Conservation (phyloP, 176 grass and related monocot genomes). For the Pontederia crassipes region DNA sequence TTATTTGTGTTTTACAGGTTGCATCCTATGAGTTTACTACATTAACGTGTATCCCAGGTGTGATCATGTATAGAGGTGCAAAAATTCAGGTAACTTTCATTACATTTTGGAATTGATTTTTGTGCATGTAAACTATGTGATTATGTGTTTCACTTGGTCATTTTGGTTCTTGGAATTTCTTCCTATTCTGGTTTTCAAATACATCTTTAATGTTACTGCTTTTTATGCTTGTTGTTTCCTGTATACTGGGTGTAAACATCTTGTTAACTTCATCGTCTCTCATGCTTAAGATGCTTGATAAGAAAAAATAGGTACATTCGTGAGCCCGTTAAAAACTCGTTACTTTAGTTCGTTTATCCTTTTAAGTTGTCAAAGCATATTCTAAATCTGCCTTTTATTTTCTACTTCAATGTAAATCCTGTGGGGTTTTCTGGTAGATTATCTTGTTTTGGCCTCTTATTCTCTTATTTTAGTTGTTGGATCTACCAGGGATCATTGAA, state of each 20-base stretch:
- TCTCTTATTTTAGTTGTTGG: slow-evolving; percentile 55
- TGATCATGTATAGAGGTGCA: slow-evolving; percentile 83
- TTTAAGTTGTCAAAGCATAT: background rate
- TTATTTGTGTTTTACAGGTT: slow-evolving; percentile 42
- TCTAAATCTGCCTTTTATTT: background rate
- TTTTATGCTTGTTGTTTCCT: too few relatives aligned
- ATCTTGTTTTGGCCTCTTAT: slow-evolving; percentile 5
- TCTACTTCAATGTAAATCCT: background rate
- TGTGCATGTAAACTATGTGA: too few relatives aligned
- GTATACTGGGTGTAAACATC: too few relatives aligned
- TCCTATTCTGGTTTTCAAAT: too few relatives aligned
- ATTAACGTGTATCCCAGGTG: slow-evolving; percentile 91
- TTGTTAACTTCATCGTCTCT: too few relatives aligned
- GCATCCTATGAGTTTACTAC: slow-evolving; percentile 95
- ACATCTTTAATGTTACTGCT: too few relatives aligned
- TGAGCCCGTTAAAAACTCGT: too few relatives aligned
- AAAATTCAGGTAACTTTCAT: slow-evolving; percentile 61
- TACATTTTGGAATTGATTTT: too few relatives aligned
- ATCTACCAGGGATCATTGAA: slow-evolving; percentile 98
- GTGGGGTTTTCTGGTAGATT: background rate
- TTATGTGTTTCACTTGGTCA: too few relatives aligned
- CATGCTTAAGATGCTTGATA: too few relatives aligned
- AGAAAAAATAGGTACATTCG: too few relatives aligned
- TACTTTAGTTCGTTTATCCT: background rate
- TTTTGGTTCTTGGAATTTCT: too few relatives aligned